Evolutionary conservation across 2,329 filamentous ascomycete species (phyloP).

Genomic region (Aspergillus quadricinctus): DNA sequence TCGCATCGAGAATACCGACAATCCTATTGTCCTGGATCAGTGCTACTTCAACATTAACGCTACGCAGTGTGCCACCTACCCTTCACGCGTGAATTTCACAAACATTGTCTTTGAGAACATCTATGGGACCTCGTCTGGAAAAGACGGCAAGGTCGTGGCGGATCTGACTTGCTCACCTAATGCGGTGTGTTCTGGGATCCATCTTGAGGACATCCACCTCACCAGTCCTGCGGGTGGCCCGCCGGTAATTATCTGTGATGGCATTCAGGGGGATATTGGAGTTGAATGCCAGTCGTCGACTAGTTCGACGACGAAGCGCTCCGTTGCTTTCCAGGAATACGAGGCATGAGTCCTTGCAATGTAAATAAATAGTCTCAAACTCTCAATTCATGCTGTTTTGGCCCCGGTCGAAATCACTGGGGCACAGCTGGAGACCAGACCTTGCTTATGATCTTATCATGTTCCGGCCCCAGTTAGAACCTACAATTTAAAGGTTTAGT

Average conservation of each 20-base stretch:
- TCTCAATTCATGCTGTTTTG: too few species aligned
- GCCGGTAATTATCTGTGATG: conserved; percentile 50
- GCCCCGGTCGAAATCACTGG: too few species aligned
- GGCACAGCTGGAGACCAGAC: too few species aligned
- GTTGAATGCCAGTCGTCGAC: conserved; percentile 31
- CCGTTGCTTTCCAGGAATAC: background rate
- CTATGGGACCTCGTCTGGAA: conserved; percentile 53
- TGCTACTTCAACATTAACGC: conserved; percentile 59
- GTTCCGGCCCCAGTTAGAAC: too few species aligned
- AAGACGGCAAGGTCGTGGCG: conserved; percentile 52
- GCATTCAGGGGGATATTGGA: conserved; percentile 39
- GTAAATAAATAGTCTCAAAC: too few species aligned
- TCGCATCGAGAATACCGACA: conserved; percentile 55
- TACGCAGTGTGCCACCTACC: conserved; percentile 50
- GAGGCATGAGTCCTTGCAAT: background rate
- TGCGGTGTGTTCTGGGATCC: conserved; percentile 54
- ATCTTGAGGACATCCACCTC: conserved; percentile 52
- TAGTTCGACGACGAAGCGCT: background rate
- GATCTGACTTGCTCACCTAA: conserved; percentile 54
- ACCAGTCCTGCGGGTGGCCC: conserved; percentile 46
- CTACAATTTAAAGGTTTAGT: too few species aligned
- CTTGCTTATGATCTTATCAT: too few species aligned
- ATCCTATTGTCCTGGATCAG: conserved; percentile 55
- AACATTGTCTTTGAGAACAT: conserved; percentile 59
- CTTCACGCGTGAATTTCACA: conserved; percentile 55